Conservation (phyloP, 805 yeast species). For the Nakazawaea ernobii region DNA sequence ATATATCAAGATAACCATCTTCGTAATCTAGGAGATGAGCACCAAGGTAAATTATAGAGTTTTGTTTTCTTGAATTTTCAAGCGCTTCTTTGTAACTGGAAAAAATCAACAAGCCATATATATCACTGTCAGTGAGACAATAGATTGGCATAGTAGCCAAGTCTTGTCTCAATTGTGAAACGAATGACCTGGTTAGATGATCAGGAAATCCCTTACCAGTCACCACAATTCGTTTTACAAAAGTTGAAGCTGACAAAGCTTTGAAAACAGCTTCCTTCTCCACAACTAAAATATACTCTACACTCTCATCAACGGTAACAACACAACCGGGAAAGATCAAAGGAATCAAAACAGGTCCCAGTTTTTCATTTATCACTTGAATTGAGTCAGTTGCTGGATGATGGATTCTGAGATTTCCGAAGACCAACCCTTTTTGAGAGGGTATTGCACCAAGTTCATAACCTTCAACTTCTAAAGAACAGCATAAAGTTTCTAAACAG, state of each 20-base stretch:
- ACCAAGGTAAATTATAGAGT: constrained; percentile 27
- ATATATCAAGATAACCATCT: constrained; percentile 22
- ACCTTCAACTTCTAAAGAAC: constrained; percentile 31
- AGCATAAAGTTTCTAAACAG: constrained; percentile 31
- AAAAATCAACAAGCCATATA: constrained; percentile 54
- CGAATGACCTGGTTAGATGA: constrained; percentile 38
- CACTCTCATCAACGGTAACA: constrained; percentile 14
- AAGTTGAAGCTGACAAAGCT: constrained; percentile 17
- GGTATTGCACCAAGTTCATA: constrained; percentile 39
- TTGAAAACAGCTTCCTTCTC: constrained; percentile 39
- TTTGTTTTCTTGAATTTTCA: constrained; percentile 8
- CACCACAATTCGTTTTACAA: constrained; percentile 28
- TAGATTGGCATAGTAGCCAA: constrained; percentile 31
- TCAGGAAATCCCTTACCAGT: constrained; percentile 74
- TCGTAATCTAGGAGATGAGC: constrained; percentile 33
- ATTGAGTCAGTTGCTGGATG: constrained; percentile 11
- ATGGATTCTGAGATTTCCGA: constrained; percentile 25
- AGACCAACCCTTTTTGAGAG: constrained; percentile 52
- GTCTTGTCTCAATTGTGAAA: constrained; percentile 22
- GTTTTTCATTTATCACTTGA: constrained; percentile 10
- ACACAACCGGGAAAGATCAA: constrained; percentile 23
- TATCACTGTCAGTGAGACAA: constrained; percentile 58
- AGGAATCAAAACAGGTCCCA: constrained; percentile 33
- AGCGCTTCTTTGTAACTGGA: constrained; percentile 25
- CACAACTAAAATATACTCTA: constrained; percentile 32